Evolutionary conservation across 768 basidiomycete species (phyloP).

Genomic region (Aureoboletus auriporus): DNA sequence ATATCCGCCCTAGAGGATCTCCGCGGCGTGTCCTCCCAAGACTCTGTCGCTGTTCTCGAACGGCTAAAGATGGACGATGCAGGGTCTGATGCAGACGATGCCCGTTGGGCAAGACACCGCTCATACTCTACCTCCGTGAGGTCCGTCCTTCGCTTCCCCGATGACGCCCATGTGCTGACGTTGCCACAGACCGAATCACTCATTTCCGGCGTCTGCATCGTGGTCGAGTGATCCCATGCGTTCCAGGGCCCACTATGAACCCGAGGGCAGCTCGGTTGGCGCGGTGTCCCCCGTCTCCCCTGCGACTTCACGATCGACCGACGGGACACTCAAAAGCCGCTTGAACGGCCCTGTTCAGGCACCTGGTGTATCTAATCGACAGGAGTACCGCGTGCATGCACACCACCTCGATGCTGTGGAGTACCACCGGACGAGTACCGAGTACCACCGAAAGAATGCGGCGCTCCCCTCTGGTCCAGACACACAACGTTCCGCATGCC

Average conservation of each 20-base stretch:
- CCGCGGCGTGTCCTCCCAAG: constrained; percentile 45
- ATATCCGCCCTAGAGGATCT: constrained; percentile 67
- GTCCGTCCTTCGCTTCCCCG: constrained; percentile 13
- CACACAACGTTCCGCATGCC: constrained; percentile 21
- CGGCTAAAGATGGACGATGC: constrained; percentile 57
- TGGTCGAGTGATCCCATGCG: constrained; percentile 23
- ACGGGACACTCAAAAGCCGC: constrained; percentile 17
- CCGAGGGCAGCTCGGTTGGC: constrained; percentile 43
- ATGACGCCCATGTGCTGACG: not conserved
- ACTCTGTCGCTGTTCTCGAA: constrained; percentile 64
- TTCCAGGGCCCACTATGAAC: constrained; percentile 15
- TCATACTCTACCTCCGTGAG: constrained; percentile 40
- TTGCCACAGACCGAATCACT: constrained; percentile 11
- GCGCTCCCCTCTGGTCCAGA: constrained; percentile 21
- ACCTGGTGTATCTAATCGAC: constrained; percentile 8
- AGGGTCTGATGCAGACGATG: constrained; percentile 14
- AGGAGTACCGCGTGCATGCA: constrained; percentile 12
- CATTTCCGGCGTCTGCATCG: constrained; percentile 20
- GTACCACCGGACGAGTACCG: constrained; percentile 8
- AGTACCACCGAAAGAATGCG: constrained; percentile 13
- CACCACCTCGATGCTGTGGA: constrained; percentile 7
- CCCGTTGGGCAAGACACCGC: constrained; percentile 39
- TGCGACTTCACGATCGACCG: constrained; percentile 47
- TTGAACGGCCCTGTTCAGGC: constrained; percentile 10
- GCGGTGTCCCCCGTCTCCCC: constrained; percentile 50